Base-by-base conservation (phyloP, 805 yeast genomes). In the Metschnikowia kunwiensis region DNA sequence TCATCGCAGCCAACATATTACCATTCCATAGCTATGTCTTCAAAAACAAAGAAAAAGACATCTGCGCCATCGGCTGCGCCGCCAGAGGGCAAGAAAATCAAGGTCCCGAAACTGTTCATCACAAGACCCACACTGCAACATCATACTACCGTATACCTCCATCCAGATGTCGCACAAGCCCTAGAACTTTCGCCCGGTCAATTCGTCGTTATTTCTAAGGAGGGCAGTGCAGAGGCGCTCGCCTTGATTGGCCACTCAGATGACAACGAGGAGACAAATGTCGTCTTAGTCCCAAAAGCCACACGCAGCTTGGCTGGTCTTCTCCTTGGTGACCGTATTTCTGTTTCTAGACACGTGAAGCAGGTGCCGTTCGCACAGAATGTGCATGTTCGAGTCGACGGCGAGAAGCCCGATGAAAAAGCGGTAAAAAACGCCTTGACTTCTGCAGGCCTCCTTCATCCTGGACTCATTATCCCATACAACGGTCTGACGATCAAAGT, bases 381-480 rank as follows among this genome's bases (percentile, higher is more conserved):
- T 12, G 47, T 43, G 13, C 28, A 40, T 5, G 39, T 37, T 21
- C 24, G 26, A 10, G 32, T 38, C 17, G 36, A 44, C 5, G 35
- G 27, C 6, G 37, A 35, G 7, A 29, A 22, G 5, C 26, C 21
- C 14, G 59, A 2, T 56, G 57, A 31, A 60, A 65, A 26, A 34
- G 57, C 17, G 0, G 47, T 77, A 7, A 72, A 63, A 32, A 70
- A 72, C 25, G 42, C 67, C 1, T 44, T 81, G 7, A 61, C 67
- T 31, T 81, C 80, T 17, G 61, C 73, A 20, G 88, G 89, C 0
- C 52, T 85, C 7, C 44, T 83, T 1, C 74, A 75, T 51, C 81
- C 87, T 1, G 82, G 82, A 6, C 61, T 73, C 61, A 45, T 42
- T 13, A 58, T 69, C 29, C 40, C 47, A n/a, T 26, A 26, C 23